Evolutionary conservation across 345 rosid species (phyloP).

Genomic region (Eucalyptus marginata): DNA sequence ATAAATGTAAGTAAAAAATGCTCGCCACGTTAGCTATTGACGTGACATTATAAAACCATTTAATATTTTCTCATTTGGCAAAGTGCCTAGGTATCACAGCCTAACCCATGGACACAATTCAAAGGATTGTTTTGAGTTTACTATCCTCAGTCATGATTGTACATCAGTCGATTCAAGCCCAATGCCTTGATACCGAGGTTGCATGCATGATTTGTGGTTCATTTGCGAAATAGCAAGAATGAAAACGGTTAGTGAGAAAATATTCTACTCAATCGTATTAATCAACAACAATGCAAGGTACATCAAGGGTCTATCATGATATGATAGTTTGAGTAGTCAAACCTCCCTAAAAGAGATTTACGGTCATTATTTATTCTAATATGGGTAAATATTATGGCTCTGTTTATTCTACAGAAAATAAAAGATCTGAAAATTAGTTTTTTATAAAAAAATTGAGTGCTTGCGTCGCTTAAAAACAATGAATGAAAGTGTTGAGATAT

Average conservation of each 20-base stretch:
- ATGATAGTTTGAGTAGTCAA: background rate
- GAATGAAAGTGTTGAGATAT: accelerated
- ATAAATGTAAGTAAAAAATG: background rate
- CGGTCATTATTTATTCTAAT: too few relatives aligned
- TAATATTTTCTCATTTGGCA: background rate
- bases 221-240: background rate
- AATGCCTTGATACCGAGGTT: background rate
- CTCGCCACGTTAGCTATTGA: background rate
- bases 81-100: background rate
- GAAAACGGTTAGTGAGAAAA: background rate
- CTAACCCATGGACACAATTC: background rate
- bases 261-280: background rate
- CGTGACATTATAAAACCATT: background rate
- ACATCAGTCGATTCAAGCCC: background rate
- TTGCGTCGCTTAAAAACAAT: too few relatives aligned
- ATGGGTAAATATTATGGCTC: accelerated
- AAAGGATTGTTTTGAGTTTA: background rate
- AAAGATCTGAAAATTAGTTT: background rate
- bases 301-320: background rate
- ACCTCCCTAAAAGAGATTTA: background rate
- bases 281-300: background rate
- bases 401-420: accelerated
- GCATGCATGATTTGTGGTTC: background rate
- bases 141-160: background rate
- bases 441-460: too few relatives aligned